phyloP scores from a whole-genome alignment of 2,329 filamentous ascomycete genomes.

The Neonectria ditissima region DNA sequence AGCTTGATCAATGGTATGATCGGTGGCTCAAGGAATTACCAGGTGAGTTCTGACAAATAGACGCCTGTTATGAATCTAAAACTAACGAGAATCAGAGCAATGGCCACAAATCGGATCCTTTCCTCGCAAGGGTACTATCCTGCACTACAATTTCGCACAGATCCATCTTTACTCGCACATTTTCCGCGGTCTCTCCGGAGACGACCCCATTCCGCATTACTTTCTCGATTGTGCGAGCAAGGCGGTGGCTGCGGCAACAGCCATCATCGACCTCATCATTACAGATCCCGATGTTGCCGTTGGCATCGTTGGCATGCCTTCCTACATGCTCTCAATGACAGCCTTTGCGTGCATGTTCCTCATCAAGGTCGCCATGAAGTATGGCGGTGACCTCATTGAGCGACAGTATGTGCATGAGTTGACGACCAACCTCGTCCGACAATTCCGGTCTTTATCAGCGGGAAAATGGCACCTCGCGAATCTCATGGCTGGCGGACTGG shows the following conservation, averaged over 20 bases:
- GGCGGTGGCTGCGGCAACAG: slow-evolving; percentile 54
- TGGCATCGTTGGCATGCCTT: slow-evolving; percentile 58
- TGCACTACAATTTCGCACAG: slow-evolving; percentile 58
- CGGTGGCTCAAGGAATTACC: slow-evolving; percentile 51
- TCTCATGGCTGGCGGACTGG: slow-evolving; percentile 61
- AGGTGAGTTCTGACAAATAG: slow-evolving; percentile 37
- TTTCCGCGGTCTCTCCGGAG: slow-evolving; percentile 53
- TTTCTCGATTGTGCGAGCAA: slow-evolving; percentile 50
- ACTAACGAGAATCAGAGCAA: slow-evolving; percentile 47
- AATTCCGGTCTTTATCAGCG: slow-evolving; percentile 55
- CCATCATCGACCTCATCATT: slow-evolving; percentile 58
- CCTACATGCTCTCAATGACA: slow-evolving; percentile 65
- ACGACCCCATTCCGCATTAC: slow-evolving; percentile 49
- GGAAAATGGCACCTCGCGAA: slow-evolving; percentile 61
- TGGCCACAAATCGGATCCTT: slow-evolving; percentile 55
- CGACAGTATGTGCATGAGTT: slow-evolving; percentile 53
- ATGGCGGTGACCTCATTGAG: slow-evolving; percentile 57
- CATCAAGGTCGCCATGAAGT: slow-evolving; percentile 59
- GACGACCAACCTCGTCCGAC: slow-evolving; percentile 53
- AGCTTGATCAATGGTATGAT: slow-evolving; percentile 54
- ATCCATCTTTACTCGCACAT: slow-evolving; percentile 57
- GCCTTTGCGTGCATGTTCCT: slow-evolving; percentile 65
- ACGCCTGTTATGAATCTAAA: too few relatives aligned
- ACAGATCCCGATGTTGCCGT: slow-evolving; percentile 56
- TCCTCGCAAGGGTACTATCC: slow-evolving; percentile 53